Evolutionary conservation across 2,329 filamentous ascomycete species (phyloP).

Genomic region (Canariomyces notabilis): DNA sequence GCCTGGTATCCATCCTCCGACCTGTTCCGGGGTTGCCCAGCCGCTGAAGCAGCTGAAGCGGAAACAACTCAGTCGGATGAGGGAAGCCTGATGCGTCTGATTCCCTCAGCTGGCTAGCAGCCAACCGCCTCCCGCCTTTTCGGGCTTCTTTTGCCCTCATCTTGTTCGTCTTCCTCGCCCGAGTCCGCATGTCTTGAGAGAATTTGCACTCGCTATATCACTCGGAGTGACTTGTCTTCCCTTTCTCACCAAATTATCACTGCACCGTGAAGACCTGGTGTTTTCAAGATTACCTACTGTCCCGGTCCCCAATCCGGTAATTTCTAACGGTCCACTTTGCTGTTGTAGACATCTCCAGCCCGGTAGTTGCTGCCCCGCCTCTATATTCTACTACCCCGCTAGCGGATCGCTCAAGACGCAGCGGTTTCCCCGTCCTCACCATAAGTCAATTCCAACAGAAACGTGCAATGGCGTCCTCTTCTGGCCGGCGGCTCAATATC

Average conservation of each 20-base stretch:
- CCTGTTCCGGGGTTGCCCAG: constrained; percentile 10
- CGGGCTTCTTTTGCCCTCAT: not conserved
- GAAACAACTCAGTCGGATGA: constrained; percentile 12
- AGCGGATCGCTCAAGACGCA: constrained; percentile 6
- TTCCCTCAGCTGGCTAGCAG: constrained; percentile 8
- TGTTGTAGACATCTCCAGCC: constrained; percentile 17
- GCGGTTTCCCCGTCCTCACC: constrained; percentile 5
- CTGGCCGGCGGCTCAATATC: constrained; percentile 54
- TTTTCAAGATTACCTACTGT: not conserved
- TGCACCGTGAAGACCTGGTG: not conserved
- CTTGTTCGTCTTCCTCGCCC: not conserved
- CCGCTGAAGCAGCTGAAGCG: constrained; percentile 14
- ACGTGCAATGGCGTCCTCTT: constrained; percentile 34
- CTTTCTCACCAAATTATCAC: no score
- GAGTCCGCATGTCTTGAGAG: no score
- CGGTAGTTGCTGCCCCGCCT: constrained; percentile 18
- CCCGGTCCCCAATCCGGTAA: constrained; percentile 7
- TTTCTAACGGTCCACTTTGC: constrained; percentile 17
- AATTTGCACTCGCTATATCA: no score
- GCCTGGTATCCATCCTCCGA: no score
- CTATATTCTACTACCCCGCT: constrained; percentile 16
- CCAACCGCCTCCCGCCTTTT: not conserved
- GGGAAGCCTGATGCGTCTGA: constrained; percentile 19
- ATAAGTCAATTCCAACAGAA: constrained; percentile 17
- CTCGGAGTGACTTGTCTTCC: no score